A percentile compares a stretch with the other conserved stretches of the same genome.
Conservation (phyloP, 352 stramenopile genomes). For the Globisporangium iwayamae region DNA sequence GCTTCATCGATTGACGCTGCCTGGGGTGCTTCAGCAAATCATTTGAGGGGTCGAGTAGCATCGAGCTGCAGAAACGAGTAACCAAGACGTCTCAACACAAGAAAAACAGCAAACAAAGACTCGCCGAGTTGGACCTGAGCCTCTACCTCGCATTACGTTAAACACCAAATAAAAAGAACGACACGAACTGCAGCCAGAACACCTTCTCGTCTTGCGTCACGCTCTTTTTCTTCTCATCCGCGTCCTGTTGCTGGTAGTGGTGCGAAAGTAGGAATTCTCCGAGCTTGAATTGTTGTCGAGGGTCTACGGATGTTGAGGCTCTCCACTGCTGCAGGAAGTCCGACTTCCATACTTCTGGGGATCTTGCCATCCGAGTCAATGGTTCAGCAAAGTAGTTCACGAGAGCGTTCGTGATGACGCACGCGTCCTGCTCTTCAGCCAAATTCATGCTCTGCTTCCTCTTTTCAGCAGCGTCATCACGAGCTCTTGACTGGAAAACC, state of each 20-base stretch:
- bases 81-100: not conserved
- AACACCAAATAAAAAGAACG: constrained; percentile 54
- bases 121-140: not conserved
- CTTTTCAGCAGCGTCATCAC: not conserved
- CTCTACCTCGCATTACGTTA: constrained; percentile 12
- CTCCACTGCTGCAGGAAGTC: not conserved
- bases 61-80: not conserved
- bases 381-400: constrained; percentile 4
- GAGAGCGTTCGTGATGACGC: constrained; percentile 2
- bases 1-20: no score
- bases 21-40: no score
- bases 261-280: not conserved
- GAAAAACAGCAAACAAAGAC: constrained; percentile 5
- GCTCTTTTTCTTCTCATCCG: not conserved
- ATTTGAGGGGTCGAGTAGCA: not conserved
- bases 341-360: constrained; percentile 3
- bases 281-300: not conserved
- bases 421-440: not conserved
- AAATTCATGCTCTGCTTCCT: not conserved
- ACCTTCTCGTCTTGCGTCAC: constrained; percentile 25
- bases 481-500: not conserved
- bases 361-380: not conserved
- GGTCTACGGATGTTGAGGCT: not conserved
- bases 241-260: not conserved
- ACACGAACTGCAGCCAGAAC: constrained; percentile 58